phyloP scores from a whole-genome alignment of 2,329 filamentous ascomycete species.

The Microsporum audouinii region DNA sequence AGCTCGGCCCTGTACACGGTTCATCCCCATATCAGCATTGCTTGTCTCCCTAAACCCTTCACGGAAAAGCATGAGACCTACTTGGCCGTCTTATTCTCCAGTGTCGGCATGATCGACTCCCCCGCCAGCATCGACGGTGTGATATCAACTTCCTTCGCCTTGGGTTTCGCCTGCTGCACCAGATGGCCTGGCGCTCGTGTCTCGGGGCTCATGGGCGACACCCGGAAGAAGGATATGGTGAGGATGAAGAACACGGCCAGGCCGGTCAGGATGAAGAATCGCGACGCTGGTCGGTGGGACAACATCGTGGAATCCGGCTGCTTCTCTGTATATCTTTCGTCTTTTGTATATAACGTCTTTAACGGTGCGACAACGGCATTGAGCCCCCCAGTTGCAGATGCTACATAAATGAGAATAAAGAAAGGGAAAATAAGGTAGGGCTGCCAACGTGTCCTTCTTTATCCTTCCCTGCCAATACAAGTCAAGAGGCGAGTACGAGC shows the following conservation, averaged over 20 bases:
- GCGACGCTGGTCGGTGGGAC: slow-evolving; percentile 27
- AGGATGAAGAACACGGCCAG: slow-evolving; percentile 26
- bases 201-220: slow-evolving; percentile 29
- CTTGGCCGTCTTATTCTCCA: slow-evolving; percentile 41
- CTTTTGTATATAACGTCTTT: not conserved
- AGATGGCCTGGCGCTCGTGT: slow-evolving; percentile 33
- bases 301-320: not conserved
- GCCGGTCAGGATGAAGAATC: slow-evolving; percentile 27
- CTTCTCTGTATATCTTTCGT: not conserved
- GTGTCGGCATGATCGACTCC: slow-evolving; percentile 35
- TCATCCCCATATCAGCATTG: not conserved
- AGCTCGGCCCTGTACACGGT: slow-evolving; percentile 43
- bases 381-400: not conserved
- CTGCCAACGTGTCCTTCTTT: not conserved
- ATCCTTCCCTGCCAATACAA: not conserved
- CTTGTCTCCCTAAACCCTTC: not conserved
- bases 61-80: slow-evolving; percentile 17
- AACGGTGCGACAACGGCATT: not conserved
- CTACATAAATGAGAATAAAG: not conserved
- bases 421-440: too few relatives aligned
- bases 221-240: slow-evolving; percentile 29
- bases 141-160: slow-evolving; percentile 11
- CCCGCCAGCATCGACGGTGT: slow-evolving; percentile 32
- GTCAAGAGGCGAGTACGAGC: not conserved
- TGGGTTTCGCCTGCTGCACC: slow-evolving; percentile 18